These are phyloP conservation scores for Sanguinoderma infundibulare DNA, from an alignment of 1,284 basidiomycete species.

Conservation along the genomic window DNA sequence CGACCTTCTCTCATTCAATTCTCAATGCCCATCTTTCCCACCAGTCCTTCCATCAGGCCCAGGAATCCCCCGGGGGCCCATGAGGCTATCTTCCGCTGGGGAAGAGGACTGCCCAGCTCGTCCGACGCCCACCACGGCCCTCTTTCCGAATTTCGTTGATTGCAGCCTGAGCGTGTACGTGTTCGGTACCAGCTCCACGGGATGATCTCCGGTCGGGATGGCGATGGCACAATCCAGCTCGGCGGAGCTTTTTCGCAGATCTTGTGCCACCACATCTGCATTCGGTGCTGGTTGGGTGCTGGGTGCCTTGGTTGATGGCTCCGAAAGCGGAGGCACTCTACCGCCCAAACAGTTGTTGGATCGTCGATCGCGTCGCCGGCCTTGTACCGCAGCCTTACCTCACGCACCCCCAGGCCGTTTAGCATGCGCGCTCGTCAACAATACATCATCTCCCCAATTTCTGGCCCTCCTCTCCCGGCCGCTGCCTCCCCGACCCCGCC, in stretches of 20 bases:
- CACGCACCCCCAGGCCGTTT: slow-evolving; percentile 7
- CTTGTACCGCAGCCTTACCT: slow-evolving; percentile 24
- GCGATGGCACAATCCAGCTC: neutral
- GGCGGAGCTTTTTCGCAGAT: slow-evolving; percentile 12
- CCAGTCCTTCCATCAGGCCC: too few species aligned
- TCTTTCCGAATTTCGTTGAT: neutral
- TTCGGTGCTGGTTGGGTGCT: too few species aligned
- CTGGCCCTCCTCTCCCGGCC: slow-evolving; percentile 17
- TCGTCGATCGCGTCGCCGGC: slow-evolving; percentile 26
- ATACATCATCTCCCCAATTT: slow-evolving; percentile 27
- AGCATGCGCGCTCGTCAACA: slow-evolving; percentile 22
- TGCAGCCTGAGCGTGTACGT: neutral
- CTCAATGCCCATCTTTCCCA: neutral
- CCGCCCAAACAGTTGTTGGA: slow-evolving; percentile 23
- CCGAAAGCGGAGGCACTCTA: slow-evolving; percentile 17
- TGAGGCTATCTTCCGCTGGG: slow-evolving; percentile 10
- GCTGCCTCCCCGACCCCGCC: slow-evolving; percentile 19
- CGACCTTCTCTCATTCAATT: neutral
- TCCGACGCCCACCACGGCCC: neutral
- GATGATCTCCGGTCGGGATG: neutral
- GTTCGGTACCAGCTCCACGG: neutral
- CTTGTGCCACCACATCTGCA: slow-evolving; percentile 12
- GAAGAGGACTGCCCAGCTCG: neutral
- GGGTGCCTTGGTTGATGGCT: slow-evolving; percentile 25
- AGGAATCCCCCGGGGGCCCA: neutral